A percentile compares a stretch with the other conserved stretches of the same genome.
phyloP scores from a whole-genome alignment of 2,329 filamentous ascomycete genomes.

The Sordariomycetes sp. region DNA sequence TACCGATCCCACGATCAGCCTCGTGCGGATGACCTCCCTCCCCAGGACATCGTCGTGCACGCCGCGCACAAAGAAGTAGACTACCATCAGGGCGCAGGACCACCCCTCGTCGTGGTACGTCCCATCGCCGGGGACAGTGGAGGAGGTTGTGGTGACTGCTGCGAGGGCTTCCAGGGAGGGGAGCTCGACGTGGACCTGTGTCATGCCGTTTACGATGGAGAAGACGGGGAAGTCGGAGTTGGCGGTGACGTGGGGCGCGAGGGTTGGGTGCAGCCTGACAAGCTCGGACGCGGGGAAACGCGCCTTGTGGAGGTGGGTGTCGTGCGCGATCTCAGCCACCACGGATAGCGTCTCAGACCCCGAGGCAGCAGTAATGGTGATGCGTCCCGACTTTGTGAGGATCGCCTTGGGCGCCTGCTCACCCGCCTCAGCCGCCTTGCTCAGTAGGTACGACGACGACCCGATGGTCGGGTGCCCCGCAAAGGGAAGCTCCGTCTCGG shows the following conservation, averaged over 20 bases:
- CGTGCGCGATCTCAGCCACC: slow-evolving; percentile 50
- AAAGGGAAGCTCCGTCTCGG: slow-evolving; percentile 40
- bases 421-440: slow-evolving; percentile 13
- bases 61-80: slow-evolving; percentile 45
- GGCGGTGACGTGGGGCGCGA: not conserved
- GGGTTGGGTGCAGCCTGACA: not conserved
- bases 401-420: slow-evolving; percentile 22
- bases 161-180: slow-evolving; percentile 44
- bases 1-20: slow-evolving; percentile 40
- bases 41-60: slow-evolving; percentile 13
- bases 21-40: slow-evolving; percentile 31
- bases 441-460: slow-evolving; percentile 32
- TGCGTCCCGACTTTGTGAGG: slow-evolving; percentile 42
- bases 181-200: slow-evolving; percentile 54
- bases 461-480: slow-evolving; percentile 51
- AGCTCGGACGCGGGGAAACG: slow-evolving; percentile 19
- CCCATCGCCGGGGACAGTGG: slow-evolving; percentile 17
- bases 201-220: slow-evolving; percentile 62
- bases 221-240: slow-evolving; percentile 33
- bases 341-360: slow-evolving; percentile 27
- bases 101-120: slow-evolving; percentile 39
- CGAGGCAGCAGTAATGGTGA: slow-evolving; percentile 27
- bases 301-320: slow-evolving; percentile 45
- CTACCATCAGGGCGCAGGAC: slow-evolving; percentile 35
- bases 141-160: slow-evolving; percentile 16